These are phyloP conservation scores for Globisporangium middletonii DNA, from an alignment of 352 stramenopile species.

Conservation along the genomic window DNA sequence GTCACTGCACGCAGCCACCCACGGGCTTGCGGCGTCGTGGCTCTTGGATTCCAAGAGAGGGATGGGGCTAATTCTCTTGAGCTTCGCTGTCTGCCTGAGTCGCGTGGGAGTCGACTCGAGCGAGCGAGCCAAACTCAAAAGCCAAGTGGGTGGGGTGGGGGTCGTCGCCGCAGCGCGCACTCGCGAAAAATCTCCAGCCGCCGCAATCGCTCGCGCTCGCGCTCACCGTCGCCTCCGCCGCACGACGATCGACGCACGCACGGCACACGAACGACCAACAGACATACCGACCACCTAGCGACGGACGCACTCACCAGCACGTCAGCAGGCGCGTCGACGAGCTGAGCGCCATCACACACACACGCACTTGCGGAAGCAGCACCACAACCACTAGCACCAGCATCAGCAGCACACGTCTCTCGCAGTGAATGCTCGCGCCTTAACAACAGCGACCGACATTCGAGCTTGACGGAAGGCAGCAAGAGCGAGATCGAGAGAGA, in stretches of 20 bases:
- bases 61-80: neutral
- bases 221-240: neutral
- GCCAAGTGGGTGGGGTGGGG: slow-evolving; percentile 10
- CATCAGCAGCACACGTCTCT: neutral
- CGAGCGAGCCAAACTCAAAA: no score
- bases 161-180: slow-evolving; percentile 2
- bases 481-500: neutral
- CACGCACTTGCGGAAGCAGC: no score
- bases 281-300: neutral
- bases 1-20: no score
- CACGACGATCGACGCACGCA: neutral
- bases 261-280: neutral
- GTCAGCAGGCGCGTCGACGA: no score
- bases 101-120: neutral
- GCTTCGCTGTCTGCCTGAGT: slow-evolving; percentile 4
- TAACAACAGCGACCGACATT: neutral
- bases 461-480: neutral
- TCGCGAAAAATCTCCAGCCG: slow-evolving; percentile 15
- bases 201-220: neutral
- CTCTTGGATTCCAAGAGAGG: neutral
- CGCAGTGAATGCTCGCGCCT: slow-evolving; percentile 2
- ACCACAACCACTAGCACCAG: neutral
- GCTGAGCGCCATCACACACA: no score
- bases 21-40: neutral
- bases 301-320: neutral